A percentile compares a stretch with the other conserved stretches of the same genome.
Conservation (phyloP, 192 early-diverging fungal genomes). For the Jimgerdemannia lactiflua region DNA sequence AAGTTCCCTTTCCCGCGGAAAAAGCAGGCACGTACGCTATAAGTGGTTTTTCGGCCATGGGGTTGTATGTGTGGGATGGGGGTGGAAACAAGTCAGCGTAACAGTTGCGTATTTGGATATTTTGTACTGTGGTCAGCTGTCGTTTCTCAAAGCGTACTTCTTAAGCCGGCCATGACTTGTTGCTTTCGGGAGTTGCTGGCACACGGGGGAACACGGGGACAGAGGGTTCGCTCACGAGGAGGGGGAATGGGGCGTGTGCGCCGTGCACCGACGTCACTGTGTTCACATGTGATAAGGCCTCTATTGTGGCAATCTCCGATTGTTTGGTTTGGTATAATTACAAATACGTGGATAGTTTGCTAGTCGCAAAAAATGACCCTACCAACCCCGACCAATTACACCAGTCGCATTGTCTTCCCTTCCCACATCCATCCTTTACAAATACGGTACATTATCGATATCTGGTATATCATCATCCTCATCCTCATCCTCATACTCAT, state of each 20-base stretch:
- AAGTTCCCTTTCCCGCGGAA: not conserved
- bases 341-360: too few relatives aligned
- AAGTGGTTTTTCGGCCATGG: not conserved
- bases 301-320: too few relatives aligned
- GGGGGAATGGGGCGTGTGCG: too few relatives aligned
- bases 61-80: not conserved
- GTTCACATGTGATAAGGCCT: too few relatives aligned
- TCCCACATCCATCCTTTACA: not conserved
- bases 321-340: too few relatives aligned
- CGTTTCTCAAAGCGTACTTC: not conserved
- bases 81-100: too few relatives aligned
- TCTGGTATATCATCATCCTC: not conserved
- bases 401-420: too few relatives aligned
- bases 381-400: too few relatives aligned
- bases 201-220: not conserved
- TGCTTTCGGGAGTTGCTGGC: not conserved
- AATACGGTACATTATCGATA: not conserved
- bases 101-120: too few relatives aligned
- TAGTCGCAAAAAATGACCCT: too few relatives aligned
- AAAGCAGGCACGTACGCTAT: not conserved
- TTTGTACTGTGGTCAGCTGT: not conserved
- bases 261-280: too few relatives aligned
- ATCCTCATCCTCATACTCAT: not conserved
- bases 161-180: not conserved
- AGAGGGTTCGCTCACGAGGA: not conserved